Conservation (phyloP, 768 basidiomycete genomes). For the Boletus insuetus region DNA sequence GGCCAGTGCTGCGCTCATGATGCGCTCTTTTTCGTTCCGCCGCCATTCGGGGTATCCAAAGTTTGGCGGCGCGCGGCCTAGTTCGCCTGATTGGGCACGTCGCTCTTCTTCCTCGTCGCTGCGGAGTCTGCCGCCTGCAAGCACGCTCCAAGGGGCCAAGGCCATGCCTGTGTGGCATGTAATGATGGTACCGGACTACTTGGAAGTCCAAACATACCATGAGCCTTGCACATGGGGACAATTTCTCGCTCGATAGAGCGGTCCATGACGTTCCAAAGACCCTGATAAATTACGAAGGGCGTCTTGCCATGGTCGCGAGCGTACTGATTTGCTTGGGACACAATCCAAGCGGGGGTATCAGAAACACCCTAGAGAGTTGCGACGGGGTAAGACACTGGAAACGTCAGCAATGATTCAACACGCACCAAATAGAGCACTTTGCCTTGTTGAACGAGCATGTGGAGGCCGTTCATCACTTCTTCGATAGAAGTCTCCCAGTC, state of each 20-base stretch:
- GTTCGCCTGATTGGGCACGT: conserved; percentile 21
- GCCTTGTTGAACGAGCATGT: conserved; percentile 36
- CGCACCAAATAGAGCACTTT: conserved; percentile 38
- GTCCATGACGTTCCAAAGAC: conserved; percentile 31
- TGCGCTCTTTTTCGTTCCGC: conserved; percentile 43
- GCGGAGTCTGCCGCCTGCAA: conserved; percentile 35
- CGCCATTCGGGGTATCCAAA: conserved; percentile 33
- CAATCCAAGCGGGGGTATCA: conserved; percentile 41
- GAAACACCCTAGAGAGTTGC: conserved; percentile 19
- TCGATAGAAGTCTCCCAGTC: conserved; percentile 38
- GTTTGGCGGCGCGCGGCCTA: background rate
- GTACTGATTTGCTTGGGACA: conserved; percentile 41
- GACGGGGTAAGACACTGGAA: background rate
- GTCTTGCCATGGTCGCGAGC: conserved; percentile 40
- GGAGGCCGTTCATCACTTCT: conserved; percentile 41
- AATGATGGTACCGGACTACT: background rate
- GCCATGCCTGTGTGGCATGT: conserved; percentile 24
- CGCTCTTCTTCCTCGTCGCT: conserved; percentile 31
- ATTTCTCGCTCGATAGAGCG: conserved; percentile 46
- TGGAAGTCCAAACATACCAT: conserved; percentile 10
- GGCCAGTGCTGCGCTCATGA: conserved; percentile 44
- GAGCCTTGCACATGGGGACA: conserved; percentile 33
- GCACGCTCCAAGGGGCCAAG: conserved; percentile 37
- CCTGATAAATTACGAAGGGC: conserved; percentile 47
- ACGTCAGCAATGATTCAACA: background rate